These are phyloP conservation scores for Penicillium subrubescens DNA, from an alignment of 495 filamentous ascomycete species.

Conservation along the genomic window DNA sequence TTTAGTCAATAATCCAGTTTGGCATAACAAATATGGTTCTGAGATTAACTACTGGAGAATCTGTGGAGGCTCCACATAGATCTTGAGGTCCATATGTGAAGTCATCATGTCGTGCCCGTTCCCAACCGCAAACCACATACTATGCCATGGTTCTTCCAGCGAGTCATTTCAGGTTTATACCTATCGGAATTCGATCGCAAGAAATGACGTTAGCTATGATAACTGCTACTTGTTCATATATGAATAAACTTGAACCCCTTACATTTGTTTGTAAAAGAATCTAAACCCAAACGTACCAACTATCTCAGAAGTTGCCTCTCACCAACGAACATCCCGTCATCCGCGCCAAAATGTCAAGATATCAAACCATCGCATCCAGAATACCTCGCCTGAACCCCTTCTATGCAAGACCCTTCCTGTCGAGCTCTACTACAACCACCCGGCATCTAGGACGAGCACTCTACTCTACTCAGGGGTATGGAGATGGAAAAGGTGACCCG, in stretches of 20 bases:
- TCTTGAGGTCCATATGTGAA: not conserved
- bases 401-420: not conserved
- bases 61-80: not conserved
- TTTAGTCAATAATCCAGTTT: too few relatives aligned
- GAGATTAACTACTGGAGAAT: not conserved
- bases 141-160: not conserved
- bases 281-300: not conserved
- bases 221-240: not conserved
- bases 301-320: not conserved
- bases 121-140: not conserved
- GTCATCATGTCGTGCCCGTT: not conserved
- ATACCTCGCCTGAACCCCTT: not conserved
- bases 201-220: not conserved
- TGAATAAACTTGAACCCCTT: not conserved
- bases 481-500: slow-evolving; percentile 6
- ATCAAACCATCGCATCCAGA: not conserved
- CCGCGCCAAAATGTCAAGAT: not conserved
- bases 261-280: not conserved
- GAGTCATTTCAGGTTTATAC: not conserved
- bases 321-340: not conserved
- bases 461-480: slow-evolving; percentile 14
- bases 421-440: not conserved
- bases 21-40: too few relatives aligned
- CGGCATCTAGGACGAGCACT: not conserved
- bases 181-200: not conserved